Evolutionary conservation across 768 basidiomycete genomes (phyloP), one percentile per base, ranked within the genome.

Genomic region (Suillus alpinus): DNA sequence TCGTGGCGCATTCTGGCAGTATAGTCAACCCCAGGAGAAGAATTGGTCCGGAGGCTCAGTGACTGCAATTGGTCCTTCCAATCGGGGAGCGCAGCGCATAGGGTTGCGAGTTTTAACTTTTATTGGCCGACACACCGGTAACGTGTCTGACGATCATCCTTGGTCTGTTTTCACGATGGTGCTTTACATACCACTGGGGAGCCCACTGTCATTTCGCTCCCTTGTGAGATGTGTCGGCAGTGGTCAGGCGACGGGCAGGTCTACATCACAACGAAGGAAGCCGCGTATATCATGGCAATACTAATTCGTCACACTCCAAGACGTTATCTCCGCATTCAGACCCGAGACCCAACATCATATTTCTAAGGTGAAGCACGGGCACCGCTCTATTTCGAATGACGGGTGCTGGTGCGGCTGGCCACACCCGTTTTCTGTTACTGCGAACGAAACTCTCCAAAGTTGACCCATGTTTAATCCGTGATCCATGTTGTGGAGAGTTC

Each of bases 201-300:
- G 32, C 82, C 88, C 26, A 84, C 86, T 7, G 83, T 84, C 50
- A 80, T 85, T 13, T 77, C 85, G 4, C 76, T 80, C 58, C 86
- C 89, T 2, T 87, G 87, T 2, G 65, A 70, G 32, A 81, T 77
- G 13, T 82, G 81, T 67, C 70, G 92, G 6, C 89, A 90, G 69
- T 90, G 88, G 85, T 84, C 88, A 16, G 80, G 79, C 16, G 89
- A 92, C 57, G 90, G 91, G 0, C 91, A 93, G 66, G 75, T 84
- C 1, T 78, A 81, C 57, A 81, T 92, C 57, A 70, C 82, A n/a
- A 86, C 88, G 7, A 87, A 86, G 69, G 78, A 79, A 32, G 85
- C 85, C 0, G 80, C 87, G 2, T 83, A 90, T 66, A 85, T 94
- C 36, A 65, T 92, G 75, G 91, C 92, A 68, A 63, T 61, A 53